Evolutionary conservation across 2,329 filamentous ascomycete genomes (phyloP).

Genomic region (Dissoconium aciculare): DNA sequence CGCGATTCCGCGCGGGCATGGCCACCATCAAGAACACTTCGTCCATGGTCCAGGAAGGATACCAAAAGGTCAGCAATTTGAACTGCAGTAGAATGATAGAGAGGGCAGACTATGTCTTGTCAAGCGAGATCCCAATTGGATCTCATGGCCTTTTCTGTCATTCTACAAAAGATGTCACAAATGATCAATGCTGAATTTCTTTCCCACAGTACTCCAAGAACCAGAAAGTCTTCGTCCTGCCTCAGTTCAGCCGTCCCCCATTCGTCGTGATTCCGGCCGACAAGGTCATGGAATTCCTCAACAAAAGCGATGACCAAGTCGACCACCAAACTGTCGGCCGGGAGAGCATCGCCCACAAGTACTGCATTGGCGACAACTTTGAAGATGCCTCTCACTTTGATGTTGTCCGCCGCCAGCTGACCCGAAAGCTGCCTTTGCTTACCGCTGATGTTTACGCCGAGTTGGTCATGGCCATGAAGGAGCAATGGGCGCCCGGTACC

Average conservation of each 20-base stretch:
- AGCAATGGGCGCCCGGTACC: constrained; percentile 7
- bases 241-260: constrained; percentile 11
- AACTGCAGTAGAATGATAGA: too few relatives aligned
- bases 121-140: too few relatives aligned
- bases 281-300: constrained; percentile 11
- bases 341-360: constrained; percentile 8
- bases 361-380: constrained; percentile 8
- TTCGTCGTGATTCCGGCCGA: constrained; percentile 10
- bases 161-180: not conserved
- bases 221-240: constrained; percentile 11
- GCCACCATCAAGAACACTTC: constrained; percentile 8
- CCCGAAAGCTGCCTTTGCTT: constrained; percentile 12
- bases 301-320: constrained; percentile 9
- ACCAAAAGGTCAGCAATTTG: constrained; percentile 7
- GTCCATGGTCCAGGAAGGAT: constrained; percentile 9
- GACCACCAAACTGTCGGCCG: constrained; percentile 7
- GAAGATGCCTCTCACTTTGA: constrained; percentile 9
- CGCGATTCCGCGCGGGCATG: constrained; percentile 7
- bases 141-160: too few relatives aligned
- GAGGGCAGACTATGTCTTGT: too few relatives aligned
- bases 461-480: constrained; percentile 8
- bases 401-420: constrained; percentile 12
- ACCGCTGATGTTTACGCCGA: constrained; percentile 13
- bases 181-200: constrained; percentile 2
- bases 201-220: constrained; percentile 8